Conservation (phyloP, 768 basidiomycete species). For the Leccinellum luteum region DNA sequence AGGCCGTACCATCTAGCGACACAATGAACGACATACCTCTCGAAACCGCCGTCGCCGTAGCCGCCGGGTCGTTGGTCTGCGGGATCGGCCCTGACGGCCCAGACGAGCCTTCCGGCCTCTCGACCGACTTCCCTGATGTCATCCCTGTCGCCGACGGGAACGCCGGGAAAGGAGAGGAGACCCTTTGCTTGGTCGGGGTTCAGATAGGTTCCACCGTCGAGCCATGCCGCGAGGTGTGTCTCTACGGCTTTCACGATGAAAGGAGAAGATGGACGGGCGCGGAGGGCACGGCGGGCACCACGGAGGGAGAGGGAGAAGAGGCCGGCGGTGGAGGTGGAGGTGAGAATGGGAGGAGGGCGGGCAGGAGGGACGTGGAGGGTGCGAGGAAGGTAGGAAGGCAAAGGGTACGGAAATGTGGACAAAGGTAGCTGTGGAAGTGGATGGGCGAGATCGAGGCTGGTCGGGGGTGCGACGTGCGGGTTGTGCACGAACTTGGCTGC, state of each 20-base stretch:
- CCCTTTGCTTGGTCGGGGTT: constrained; percentile 43
- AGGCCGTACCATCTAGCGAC: constrained; percentile 76
- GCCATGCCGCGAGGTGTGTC: constrained; percentile 59
- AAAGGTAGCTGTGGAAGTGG: constrained; percentile 39
- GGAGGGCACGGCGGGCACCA: constrained; percentile 68
- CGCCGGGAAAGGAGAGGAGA: constrained; percentile 37
- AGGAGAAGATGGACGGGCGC: constrained; percentile 49
- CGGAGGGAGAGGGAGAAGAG: constrained; percentile 74
- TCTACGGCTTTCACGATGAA: constrained; percentile 69
- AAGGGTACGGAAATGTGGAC: constrained; percentile 72
- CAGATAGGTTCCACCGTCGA: constrained; percentile 56
- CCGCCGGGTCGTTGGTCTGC: neutral
- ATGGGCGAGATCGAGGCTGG: constrained; percentile 51
- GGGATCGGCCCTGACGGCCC: constrained; percentile 46
- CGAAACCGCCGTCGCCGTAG: constrained; percentile 59
- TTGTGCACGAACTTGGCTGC: constrained; percentile 71
- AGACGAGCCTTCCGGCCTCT: constrained; percentile 65
- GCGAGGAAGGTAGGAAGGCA: constrained; percentile 69
- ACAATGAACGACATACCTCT: constrained; percentile 80
- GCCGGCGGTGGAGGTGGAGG: constrained; percentile 63
- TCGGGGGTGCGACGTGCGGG: constrained; percentile 65
- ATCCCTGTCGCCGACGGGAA: constrained; percentile 48
- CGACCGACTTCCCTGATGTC: constrained; percentile 64
- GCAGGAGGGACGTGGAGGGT: constrained; percentile 50
- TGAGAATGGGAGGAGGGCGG: constrained; percentile 40